Conservation (phyloP, 1,139 yeast genomes). For the Pichia norvegensis region DNA sequence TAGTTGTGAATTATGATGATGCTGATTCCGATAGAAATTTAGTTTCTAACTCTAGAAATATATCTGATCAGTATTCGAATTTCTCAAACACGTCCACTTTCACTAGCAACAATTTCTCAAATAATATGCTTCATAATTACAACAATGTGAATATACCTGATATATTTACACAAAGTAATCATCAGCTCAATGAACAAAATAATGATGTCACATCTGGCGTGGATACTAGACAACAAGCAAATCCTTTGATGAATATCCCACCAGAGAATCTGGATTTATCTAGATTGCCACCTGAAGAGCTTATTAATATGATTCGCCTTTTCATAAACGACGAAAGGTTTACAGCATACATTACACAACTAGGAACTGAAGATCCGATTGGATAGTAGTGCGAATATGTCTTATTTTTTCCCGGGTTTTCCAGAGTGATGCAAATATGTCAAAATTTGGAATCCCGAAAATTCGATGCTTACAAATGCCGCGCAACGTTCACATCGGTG, state of each 20-base stretch:
- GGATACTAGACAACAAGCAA: background rate
- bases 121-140: background rate
- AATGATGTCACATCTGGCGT: background rate
- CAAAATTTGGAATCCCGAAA: background rate
- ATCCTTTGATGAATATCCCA: background rate
- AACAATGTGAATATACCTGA: background rate
- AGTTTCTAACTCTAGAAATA: no score
- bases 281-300: slow-evolving; percentile 1
- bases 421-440: no score
- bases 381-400: no score
- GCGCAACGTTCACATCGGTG: no score
- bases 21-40: background rate
- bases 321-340: slow-evolving; percentile 2
- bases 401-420: no score
- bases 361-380: background rate
- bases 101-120: background rate
- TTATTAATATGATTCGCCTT: slow-evolving; percentile 1
- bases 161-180: background rate
- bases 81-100: no score
- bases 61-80: background rate
- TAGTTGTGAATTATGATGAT: slow-evolving; percentile 1
- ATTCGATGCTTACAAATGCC: background rate
- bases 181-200: background rate
- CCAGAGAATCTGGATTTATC: background rate
- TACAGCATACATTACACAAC: background rate